Conservation (phyloP, 2,329 filamentous ascomycete species). For the Epichloe coenophiala region DNA sequence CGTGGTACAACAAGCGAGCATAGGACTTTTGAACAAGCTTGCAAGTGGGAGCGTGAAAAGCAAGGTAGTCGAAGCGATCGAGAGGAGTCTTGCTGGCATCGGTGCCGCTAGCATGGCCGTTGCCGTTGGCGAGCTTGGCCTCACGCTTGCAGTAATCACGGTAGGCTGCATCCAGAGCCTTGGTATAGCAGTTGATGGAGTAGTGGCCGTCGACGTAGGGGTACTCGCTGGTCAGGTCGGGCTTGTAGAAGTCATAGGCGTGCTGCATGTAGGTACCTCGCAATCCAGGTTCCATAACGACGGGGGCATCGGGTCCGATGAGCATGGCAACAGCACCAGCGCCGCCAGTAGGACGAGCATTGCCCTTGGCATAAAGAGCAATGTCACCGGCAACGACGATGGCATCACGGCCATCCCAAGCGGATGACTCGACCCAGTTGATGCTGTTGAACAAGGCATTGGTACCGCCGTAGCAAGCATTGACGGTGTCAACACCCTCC, state of each 20-base stretch:
- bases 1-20: slow-evolving; percentile 72
- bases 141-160: slow-evolving; percentile 68
- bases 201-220: slow-evolving; percentile 75
- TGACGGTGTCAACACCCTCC: slow-evolving; percentile 71
- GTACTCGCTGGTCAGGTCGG: slow-evolving; percentile 76
- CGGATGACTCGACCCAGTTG: slow-evolving; percentile 79
- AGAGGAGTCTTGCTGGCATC: slow-evolving; percentile 45
- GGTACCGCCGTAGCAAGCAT: slow-evolving; percentile 78
- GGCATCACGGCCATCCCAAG: slow-evolving; percentile 72
- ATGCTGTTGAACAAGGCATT: slow-evolving; percentile 72
- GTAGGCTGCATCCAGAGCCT: slow-evolving; percentile 71
- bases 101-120: slow-evolving; percentile 36
- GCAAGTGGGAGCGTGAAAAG: slow-evolving; percentile 77
- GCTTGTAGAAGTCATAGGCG: slow-evolving; percentile 86
- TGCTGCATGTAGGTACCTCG: slow-evolving; percentile 72
- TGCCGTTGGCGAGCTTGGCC: slow-evolving; percentile 40
- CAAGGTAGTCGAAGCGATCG: slow-evolving; percentile 72
- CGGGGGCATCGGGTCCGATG: slow-evolving; percentile 63
- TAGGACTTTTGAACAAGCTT: slow-evolving; percentile 81
- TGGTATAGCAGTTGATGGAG: slow-evolving; percentile 69
- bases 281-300: slow-evolving; percentile 66
- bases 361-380: slow-evolving; percentile 73
- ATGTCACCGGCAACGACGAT: slow-evolving; percentile 74
- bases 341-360: slow-evolving; percentile 68
- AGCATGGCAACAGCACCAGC: slow-evolving; percentile 69